Evolutionary conservation across 1,284 basidiomycete genomes (phyloP), one percentile per base, ranked within the genome.

Genomic region (Apiotrichum montevideense): DNA sequence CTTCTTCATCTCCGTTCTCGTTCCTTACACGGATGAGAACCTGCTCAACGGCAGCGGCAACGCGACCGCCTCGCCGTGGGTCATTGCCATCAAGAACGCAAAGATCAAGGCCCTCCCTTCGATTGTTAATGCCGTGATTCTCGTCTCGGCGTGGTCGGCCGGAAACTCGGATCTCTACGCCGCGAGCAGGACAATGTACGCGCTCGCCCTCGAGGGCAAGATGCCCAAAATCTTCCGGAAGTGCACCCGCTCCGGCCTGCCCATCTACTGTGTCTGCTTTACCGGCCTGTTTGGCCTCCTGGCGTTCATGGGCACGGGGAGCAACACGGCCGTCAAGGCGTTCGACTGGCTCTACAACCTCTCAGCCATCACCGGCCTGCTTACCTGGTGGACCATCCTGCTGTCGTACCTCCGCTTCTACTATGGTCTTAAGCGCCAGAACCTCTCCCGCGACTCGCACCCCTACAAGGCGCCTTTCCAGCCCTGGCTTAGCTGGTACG

Each of bases 111-210:
- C 80, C 2, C 81, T 85, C 3, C 79, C 79, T 1, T 75, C 72
- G 41, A 73, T 78, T 56, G 67, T 78, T 66, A 76, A 75, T 58
- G 79, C 80, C 35, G 78, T 79, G 44, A 74, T 89, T 40, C 79
- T 89, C 56, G 83, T 85, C 35, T 83, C 86, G 50, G 90, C 90
- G 2, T 90, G 91, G 81, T 90, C 87, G 6, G 87, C 91, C 4
- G 87, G 85, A 46, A 91, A 88, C 76, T 86, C 85, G 35, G 86
- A 83, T 79, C 71, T 93, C 43, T 95, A 88, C 79, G 85, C 86
- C 56, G 79, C 87, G 0, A 89, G 87, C 9, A 86, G 92, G 67
- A 85, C 89, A 32, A 79, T 93, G 33, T 92, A 91, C 70, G 90
- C 88, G 43, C 80, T 94, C 35, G 83, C 88, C 0, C 77, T 89